phyloP scores from a whole-genome alignment of 805 yeast genomes.

The Pichia kluyveri region DNA sequence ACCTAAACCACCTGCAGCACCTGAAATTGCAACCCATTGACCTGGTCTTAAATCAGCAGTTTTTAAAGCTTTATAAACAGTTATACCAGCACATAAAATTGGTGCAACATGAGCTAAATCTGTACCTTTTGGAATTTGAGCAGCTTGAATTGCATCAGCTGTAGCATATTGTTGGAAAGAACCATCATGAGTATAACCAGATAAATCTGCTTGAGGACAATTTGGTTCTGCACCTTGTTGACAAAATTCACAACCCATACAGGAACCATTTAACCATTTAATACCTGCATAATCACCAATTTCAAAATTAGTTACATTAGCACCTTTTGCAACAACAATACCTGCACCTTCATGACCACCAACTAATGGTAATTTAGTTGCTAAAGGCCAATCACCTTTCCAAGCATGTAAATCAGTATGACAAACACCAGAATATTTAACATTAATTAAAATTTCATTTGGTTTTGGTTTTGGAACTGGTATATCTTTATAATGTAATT shows the following conservation, averaged over 20 bases:
- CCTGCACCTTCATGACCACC: conserved; percentile 94
- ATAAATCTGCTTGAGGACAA: conserved; percentile 61
- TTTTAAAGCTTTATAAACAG: conserved; percentile 85
- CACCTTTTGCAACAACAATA: conserved; percentile 69
- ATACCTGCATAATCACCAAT: conserved; percentile 78
- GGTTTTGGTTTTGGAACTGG: conserved; percentile 76
- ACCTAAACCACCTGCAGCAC: conserved; percentile 82
- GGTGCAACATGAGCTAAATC: conserved; percentile 76
- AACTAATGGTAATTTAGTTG: conserved; percentile 63
- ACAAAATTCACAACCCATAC: conserved; percentile 72
- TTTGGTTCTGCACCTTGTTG: conserved; percentile 57
- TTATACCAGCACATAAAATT: conserved; percentile 84
- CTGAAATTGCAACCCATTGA: conserved; percentile 70
- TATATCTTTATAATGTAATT: conserved; percentile 57
- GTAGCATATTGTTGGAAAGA: conserved; percentile 87
- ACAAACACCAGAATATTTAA: conserved; percentile 86
- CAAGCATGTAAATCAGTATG: conserved; percentile 93
- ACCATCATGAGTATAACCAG: conserved; percentile 87
- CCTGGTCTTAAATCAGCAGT: conserved; percentile 70
- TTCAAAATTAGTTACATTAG: conserved; percentile 58
- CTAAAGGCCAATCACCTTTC: conserved; percentile 90
- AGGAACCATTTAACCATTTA: conserved; percentile 77
- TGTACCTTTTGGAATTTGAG: conserved; percentile 62
- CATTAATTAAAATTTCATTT: conserved; percentile 70
- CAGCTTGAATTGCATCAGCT: conserved; percentile 84